Evolutionary conservation across 2,329 filamentous ascomycete species (phyloP).

Genomic region (Bipolaris victoriae): DNA sequence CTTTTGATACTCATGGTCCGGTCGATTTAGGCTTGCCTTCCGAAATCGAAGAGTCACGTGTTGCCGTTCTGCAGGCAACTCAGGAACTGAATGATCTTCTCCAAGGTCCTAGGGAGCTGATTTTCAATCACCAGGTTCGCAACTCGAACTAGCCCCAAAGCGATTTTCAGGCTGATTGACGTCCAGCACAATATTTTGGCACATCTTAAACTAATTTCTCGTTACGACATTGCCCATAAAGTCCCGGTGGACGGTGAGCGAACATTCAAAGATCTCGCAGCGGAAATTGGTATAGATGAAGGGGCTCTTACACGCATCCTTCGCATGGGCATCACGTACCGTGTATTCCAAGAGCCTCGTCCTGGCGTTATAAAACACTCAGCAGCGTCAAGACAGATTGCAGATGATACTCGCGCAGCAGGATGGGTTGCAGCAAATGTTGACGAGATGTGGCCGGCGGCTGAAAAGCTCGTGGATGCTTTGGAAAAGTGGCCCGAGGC

Average conservation of each 20-base stretch:
- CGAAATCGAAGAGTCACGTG: slow-evolving; percentile 11
- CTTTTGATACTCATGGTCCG: slow-evolving; percentile 10
- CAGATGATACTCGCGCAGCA: background rate
- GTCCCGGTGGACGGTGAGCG: slow-evolving; percentile 2
- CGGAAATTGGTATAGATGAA: slow-evolving; percentile 2
- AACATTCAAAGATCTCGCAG: slow-evolving; percentile 7
- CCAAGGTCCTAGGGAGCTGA: slow-evolving; percentile 8
- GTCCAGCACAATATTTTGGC: background rate
- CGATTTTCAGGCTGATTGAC: background rate
- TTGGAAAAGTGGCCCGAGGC: slow-evolving; percentile 10
- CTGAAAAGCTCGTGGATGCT: slow-evolving; percentile 11
- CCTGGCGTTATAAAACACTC: slow-evolving; percentile 20
- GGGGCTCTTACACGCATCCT: slow-evolving; percentile 4
- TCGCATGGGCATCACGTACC: slow-evolving; percentile 15
- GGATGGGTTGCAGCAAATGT: slow-evolving; percentile 3
- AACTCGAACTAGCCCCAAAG: background rate
- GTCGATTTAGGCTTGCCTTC: slow-evolving; percentile 7
- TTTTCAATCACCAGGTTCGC: slow-evolving; percentile 13
- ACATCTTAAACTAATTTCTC: slow-evolving; percentile 3
- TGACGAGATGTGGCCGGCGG: slow-evolving; percentile 8
- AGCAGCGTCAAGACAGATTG: slow-evolving; percentile 7
- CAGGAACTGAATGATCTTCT: slow-evolving; percentile 18
- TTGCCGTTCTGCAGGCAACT: slow-evolving; percentile 10
- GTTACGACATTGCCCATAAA: slow-evolving; percentile 1
- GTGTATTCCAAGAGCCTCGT: slow-evolving; percentile 20